phyloP scores from a whole-genome alignment of 2,329 filamentous ascomycete species.

The Gyromitra esculenta region DNA sequence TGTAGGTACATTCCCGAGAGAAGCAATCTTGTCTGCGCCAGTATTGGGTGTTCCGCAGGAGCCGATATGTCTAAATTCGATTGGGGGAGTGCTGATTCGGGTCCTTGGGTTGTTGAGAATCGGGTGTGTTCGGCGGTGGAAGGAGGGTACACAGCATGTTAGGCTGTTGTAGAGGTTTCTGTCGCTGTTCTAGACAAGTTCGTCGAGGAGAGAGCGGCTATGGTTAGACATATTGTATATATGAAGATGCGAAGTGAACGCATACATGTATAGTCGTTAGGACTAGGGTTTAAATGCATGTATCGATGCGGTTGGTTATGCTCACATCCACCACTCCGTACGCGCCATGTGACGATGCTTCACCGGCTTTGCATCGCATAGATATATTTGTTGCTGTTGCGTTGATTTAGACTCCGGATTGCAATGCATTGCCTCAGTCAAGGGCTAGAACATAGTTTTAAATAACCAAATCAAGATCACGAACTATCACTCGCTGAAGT shows the following conservation, averaged over 20 bases:
- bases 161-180: background rate
- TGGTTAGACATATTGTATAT: background rate
- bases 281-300: too few relatives aligned
- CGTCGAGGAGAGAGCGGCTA: background rate
- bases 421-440: too few relatives aligned
- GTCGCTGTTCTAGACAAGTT: background rate
- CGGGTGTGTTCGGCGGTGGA: conserved; percentile 43
- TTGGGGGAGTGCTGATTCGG: conserved; percentile 48
- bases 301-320: background rate
- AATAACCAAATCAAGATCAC: background rate
- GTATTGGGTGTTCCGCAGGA: conserved; percentile 17
- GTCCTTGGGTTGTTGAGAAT: conserved; percentile 45
- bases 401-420: too few relatives aligned
- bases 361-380: too few relatives aligned
- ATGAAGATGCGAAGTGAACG: background rate
- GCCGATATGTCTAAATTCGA: conserved; percentile 29
- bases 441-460: too few relatives aligned
- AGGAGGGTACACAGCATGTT: conserved; percentile 46
- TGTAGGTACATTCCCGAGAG: conserved; percentile 44
- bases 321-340: background rate
- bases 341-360: too few relatives aligned
- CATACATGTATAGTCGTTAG: too few relatives aligned
- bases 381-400: too few relatives aligned
- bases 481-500: background rate
- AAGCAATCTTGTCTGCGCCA: conserved; percentile 42